Evolutionary conservation across 116 monocot genomes (phyloP).

Genomic region (Phalaenopsis hybrid): DNA sequence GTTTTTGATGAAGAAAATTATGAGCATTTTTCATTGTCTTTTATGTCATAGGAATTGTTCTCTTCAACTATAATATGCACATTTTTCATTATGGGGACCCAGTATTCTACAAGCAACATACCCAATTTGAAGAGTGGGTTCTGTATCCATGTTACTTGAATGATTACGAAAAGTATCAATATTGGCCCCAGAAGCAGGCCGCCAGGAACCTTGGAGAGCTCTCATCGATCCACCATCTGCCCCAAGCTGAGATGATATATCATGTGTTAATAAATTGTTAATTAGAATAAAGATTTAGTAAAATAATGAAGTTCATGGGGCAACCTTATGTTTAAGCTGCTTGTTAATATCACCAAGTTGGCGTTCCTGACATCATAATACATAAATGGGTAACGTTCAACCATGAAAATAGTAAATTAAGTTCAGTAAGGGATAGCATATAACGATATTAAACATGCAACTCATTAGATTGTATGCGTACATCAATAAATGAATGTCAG

Average conservation of each 20-base stretch:
- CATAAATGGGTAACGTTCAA: background rate
- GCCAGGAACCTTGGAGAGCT: background rate
- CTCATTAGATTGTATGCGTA: too few species aligned
- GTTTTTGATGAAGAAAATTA: too few species aligned
- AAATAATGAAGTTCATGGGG: background rate
- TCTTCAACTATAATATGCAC: too few species aligned
- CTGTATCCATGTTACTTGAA: background rate
- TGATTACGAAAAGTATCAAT: background rate
- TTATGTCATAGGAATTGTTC: too few species aligned
- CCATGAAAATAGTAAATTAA: too few species aligned
- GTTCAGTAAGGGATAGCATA: too few species aligned
- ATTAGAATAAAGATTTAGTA: background rate
- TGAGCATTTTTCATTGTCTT: too few species aligned
- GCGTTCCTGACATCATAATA: constrained; percentile 2
- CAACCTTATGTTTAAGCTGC: constrained; percentile 10
- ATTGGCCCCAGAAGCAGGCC: background rate
- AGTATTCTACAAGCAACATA: background rate
- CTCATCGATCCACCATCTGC: constrained; percentile 5
- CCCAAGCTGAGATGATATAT: background rate
- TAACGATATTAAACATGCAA: too few species aligned
- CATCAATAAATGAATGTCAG: too few species aligned
- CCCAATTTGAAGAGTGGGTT: constrained; percentile 12
- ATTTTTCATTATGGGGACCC: too few species aligned
- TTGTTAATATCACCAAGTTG: constrained; percentile 10
- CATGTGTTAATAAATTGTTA: background rate